These are phyloP conservation scores for Orobanche coerulescens DNA, from an alignment of 257 asterid species.

Conservation along the genomic window DNA sequence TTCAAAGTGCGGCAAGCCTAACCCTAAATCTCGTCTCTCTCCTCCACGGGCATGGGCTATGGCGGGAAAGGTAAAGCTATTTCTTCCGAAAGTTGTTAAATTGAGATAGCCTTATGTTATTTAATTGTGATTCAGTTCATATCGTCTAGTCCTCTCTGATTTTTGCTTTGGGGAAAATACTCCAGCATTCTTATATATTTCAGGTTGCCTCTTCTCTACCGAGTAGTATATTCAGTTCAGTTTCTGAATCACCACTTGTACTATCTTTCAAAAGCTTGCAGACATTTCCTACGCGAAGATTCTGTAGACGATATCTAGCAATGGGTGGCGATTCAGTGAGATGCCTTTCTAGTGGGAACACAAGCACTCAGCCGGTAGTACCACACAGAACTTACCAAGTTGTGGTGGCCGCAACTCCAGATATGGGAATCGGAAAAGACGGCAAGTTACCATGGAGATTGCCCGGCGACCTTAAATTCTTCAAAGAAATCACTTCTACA, in stretches of 20 bases:
- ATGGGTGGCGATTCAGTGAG: conserved; percentile 44
- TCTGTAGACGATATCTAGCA: conserved; percentile 29
- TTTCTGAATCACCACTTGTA: conserved; percentile 15
- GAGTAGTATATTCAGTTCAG: conserved; percentile 19
- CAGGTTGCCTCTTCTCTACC: conserved; percentile 37
- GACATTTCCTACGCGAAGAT: conserved; percentile 11
- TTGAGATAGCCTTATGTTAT: too few relatives aligned
- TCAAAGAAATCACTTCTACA: conserved; percentile 64
- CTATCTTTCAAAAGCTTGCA: conserved; percentile 21
- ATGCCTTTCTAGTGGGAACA: conserved; percentile 33
- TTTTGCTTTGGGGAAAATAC: conserved; percentile 12
- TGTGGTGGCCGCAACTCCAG: conserved; percentile 85
- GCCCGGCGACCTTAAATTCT: conserved; percentile 82
- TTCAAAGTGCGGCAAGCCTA: too few relatives aligned
- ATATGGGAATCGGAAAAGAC: conserved; percentile 89
- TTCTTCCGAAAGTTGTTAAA: too few relatives aligned
- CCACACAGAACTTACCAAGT: conserved; percentile 67
- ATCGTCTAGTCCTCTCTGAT: background rate
- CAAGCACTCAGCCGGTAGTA: conserved; percentile 19
- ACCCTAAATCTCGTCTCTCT: too few relatives aligned
- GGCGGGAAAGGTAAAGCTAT: too few relatives aligned
- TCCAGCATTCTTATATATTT: conserved; percentile 12
- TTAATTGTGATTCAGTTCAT: background rate
- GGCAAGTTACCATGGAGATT: conserved; percentile 86
- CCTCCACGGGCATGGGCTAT: too few relatives aligned